These are phyloP conservation scores for Cocos nucifera DNA, from an alignment of 176 grass and related monocot species.

Conservation along the genomic window DNA sequence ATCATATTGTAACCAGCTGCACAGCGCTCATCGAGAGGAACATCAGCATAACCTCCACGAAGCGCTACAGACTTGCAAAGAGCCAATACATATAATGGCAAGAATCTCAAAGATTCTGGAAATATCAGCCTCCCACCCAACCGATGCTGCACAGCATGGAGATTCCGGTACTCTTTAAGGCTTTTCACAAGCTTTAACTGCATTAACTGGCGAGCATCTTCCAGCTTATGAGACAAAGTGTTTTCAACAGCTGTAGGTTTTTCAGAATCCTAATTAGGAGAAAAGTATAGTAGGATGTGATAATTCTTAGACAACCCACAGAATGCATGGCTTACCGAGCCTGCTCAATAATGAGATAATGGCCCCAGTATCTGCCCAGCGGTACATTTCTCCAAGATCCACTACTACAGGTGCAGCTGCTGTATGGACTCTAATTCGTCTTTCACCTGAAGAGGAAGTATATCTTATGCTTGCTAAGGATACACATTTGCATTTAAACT, in stretches of 20 bases:
- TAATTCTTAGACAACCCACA: too few species aligned
- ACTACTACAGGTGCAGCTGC: constrained; percentile 85
- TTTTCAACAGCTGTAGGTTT: constrained; percentile 72
- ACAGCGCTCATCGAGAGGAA: constrained; percentile 82
- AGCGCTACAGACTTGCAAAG: constrained; percentile 76
- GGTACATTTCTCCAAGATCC: constrained; percentile 97
- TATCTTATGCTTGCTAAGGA: constrained; percentile 67
- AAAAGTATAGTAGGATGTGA: too few species aligned
- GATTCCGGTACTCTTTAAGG: constrained; percentile 85
- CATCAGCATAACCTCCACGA: constrained; percentile 84
- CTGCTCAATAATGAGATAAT: constrained; percentile 67
- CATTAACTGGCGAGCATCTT: constrained; percentile 80
- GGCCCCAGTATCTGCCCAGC: constrained; percentile 86
- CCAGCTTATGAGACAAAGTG: constrained; percentile 78
- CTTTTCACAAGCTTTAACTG: constrained; percentile 83
- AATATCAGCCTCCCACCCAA: constrained; percentile 76
- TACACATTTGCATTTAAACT: constrained; percentile 13
- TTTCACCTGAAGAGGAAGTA: constrained; percentile 91
- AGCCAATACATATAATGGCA: constrained; percentile 61
- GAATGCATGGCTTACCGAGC: constrained; percentile 39
- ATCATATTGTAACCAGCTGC: constrained; percentile 87
- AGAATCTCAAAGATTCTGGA: constrained; percentile 76
- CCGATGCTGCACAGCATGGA: constrained; percentile 75
- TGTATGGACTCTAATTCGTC: constrained; percentile 96
- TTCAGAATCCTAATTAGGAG: neutral